A percentile compares a stretch with the other conserved stretches of the same genome.
These are phyloP conservation scores for Hansfordia pulvinata DNA, from an alignment of 2,329 filamentous ascomycete species.

Conservation along the genomic window DNA sequence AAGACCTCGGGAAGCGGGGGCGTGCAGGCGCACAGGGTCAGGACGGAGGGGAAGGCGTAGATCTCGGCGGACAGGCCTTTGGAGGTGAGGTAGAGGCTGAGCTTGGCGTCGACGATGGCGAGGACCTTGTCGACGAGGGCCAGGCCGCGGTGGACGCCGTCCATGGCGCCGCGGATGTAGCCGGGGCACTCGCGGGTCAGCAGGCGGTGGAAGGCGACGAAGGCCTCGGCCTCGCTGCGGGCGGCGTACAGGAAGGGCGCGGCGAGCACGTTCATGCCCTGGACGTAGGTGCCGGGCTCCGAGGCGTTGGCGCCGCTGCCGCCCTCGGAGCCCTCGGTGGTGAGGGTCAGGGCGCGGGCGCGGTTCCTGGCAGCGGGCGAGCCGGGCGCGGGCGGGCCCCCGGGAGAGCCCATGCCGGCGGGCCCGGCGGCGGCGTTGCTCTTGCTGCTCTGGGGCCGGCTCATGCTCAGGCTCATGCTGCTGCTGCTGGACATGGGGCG, in stretches of 20 bases:
- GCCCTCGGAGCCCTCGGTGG: slow-evolving; percentile 51
- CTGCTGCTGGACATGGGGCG: slow-evolving; percentile 15
- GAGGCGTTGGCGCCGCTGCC: slow-evolving; percentile 37
- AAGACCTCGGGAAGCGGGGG: slow-evolving; percentile 89
- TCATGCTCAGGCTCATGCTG: slow-evolving; percentile 18
- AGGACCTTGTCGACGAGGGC: slow-evolving; percentile 86
- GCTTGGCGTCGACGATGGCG: slow-evolving; percentile 78
- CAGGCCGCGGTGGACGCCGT: slow-evolving; percentile 86
- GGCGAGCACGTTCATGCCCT: slow-evolving; percentile 97
- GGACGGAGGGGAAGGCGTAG: slow-evolving; percentile 89
- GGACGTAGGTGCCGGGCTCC: slow-evolving; percentile 80
- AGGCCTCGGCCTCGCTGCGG: slow-evolving; percentile 88
- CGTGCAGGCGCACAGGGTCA: slow-evolving; percentile 91
- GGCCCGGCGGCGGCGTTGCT: slow-evolving; percentile 11
- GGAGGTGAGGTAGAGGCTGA: slow-evolving; percentile 69
- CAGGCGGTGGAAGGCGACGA: slow-evolving; percentile 77
- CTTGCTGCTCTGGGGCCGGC: slow-evolving; percentile 26
- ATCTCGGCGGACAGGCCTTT: slow-evolving; percentile 88
- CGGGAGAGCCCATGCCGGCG: slow-evolving; percentile 19
- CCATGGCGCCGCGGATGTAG: slow-evolving; percentile 93
- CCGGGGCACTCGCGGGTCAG: slow-evolving; percentile 81
- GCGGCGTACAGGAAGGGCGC: slow-evolving; percentile 93
- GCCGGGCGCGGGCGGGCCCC: slow-evolving; percentile 22
- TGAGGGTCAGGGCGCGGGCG: slow-evolving; percentile 43
- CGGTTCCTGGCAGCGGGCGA: slow-evolving; percentile 33